Percentiles rank a stretch among this genome's conserved stretches.
phyloP scores from a whole-genome alignment of 192 early-diverging fungal species.

The Gryganskiella cystojenkinii region DNA sequence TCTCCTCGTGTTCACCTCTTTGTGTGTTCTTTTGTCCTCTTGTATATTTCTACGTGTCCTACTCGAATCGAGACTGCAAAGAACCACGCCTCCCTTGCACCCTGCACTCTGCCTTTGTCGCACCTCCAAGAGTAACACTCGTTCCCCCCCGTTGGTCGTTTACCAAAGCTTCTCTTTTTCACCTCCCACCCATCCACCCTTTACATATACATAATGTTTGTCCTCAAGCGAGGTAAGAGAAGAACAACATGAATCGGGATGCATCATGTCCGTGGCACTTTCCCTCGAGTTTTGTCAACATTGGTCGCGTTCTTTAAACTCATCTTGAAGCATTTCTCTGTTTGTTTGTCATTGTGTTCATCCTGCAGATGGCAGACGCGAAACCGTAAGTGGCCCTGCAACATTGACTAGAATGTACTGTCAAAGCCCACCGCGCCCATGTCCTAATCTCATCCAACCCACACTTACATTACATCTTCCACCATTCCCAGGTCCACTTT shows the following conservation, averaged over 20 bases:
- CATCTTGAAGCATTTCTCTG: not conserved
- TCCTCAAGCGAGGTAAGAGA: slow-evolving; percentile 50
- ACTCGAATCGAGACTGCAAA: not conserved
- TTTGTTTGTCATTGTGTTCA: not conserved
- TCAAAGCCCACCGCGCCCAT: too few species aligned
- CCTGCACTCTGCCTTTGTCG: not conserved
- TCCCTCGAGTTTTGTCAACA: not conserved
- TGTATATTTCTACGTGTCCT: not conserved
- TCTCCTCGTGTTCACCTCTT: not conserved
- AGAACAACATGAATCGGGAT: too few species aligned
- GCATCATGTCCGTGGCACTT: not conserved
- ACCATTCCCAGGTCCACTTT: slow-evolving; percentile 85
- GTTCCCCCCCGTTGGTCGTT: too few species aligned
- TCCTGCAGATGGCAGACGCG: slow-evolving; percentile 52
- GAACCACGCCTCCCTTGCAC: not conserved
- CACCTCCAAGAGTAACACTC: too few species aligned
- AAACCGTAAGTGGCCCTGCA: slow-evolving; percentile 40
- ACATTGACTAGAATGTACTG: too few species aligned
- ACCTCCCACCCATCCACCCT: not conserved
- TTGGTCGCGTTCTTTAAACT: not conserved
- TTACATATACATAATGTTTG: slow-evolving; percentile 24
- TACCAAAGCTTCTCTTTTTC: not conserved
- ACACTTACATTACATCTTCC: slow-evolving; percentile 48
- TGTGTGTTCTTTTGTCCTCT: not conserved
- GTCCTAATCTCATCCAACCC: not conserved